Evolutionary conservation across 768 basidiomycete species (phyloP).

Genomic region (Cystobasidiopsis lactophilus): DNA sequence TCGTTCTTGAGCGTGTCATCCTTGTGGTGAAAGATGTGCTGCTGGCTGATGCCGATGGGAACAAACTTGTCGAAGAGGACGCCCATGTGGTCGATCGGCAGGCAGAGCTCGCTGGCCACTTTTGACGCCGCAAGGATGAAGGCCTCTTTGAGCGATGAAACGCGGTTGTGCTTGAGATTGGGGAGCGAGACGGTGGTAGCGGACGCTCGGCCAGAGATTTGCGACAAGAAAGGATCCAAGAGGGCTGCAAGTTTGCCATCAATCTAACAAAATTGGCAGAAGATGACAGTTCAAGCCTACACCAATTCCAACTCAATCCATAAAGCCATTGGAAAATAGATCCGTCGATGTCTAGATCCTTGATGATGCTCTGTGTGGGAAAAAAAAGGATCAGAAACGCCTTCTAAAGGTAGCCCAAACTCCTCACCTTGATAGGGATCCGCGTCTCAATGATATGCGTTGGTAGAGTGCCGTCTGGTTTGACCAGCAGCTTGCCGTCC

Average conservation of each 20-base stretch:
- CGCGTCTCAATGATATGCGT: constrained; percentile 25
- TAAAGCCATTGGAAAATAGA: constrained; percentile 27
- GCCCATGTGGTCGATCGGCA: constrained; percentile 23
- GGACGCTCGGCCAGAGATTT: constrained; percentile 13
- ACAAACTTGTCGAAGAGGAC: constrained; percentile 24
- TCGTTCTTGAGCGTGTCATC: constrained; percentile 9
- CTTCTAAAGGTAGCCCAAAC: not conserved
- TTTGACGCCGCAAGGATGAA: constrained; percentile 23
- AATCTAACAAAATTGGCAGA: too few species aligned
- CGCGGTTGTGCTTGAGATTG: not conserved
- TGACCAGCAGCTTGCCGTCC: constrained; percentile 23
- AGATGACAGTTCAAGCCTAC: not conserved
- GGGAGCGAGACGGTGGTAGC: not conserved
- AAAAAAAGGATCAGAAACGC: not conserved
- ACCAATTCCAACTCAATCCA: constrained; percentile 25
- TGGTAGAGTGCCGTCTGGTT: constrained; percentile 24
- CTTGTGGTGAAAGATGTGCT: not conserved
- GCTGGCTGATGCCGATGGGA: constrained; percentile 20
- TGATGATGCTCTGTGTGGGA: constrained; percentile 17
- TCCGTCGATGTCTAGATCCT: constrained; percentile 23
- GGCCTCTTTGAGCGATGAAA: constrained; percentile 19
- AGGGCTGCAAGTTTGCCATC: too few species aligned
- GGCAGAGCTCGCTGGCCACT: constrained; percentile 22
- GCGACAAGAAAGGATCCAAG: constrained; percentile 22
- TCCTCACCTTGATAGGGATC: constrained; percentile 5